Evolutionary conservation across 2,329 filamentous ascomycete species (phyloP).

Genomic region (Tricladium varicosporioides): DNA sequence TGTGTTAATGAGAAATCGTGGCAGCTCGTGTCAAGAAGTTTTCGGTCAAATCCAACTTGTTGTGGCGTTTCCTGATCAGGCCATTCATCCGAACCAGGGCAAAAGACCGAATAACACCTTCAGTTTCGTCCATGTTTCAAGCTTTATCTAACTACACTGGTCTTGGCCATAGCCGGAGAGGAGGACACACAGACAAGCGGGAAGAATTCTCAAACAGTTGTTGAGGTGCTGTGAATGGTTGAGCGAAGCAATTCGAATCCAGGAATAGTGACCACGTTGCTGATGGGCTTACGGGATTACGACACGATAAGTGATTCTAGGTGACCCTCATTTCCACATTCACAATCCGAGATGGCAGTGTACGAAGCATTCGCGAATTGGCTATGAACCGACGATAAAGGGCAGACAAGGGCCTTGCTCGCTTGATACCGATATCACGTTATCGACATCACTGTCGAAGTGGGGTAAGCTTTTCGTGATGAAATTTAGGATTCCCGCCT

Average conservation of each 20-base stretch:
- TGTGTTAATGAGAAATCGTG: neutral
- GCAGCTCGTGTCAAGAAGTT: no score
- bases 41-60: no score
- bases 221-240: neutral
- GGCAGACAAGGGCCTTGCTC: neutral
- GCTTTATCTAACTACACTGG: neutral
- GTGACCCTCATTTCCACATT: neutral
- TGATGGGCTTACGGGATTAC: constrained; percentile 4
- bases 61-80: constrained; percentile 8
- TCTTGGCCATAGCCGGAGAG: neutral
- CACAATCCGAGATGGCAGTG: neutral
- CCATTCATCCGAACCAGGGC: constrained; percentile 12
- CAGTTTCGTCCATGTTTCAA: constrained; percentile 26
- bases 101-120: neutral
- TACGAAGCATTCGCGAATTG: neutral
- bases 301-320: neutral
- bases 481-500: neutral
- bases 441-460: neutral
- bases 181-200: neutral
- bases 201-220: neutral
- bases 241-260: neutral
- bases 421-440: neutral
- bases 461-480: neutral
- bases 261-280: constrained; percentile 22
- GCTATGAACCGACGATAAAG: neutral